phyloP scores from a whole-genome alignment of 768 basidiomycete species.

The Neoboletus subvelutipes region DNA sequence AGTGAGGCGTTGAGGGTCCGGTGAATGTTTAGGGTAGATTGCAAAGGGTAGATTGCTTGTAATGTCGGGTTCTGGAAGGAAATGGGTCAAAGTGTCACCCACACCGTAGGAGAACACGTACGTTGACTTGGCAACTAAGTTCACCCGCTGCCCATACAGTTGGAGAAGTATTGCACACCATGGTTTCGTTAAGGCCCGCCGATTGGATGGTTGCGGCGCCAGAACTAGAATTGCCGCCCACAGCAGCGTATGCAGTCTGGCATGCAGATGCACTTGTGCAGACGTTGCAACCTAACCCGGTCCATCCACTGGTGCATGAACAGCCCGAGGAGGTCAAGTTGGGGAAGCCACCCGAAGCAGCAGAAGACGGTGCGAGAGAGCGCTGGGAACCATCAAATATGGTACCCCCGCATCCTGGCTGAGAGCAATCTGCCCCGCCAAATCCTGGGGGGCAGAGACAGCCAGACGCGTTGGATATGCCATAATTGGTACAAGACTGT shows the following conservation, averaged over 20 bases:
- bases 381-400: slow-evolving; percentile 71
- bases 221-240: slow-evolving; percentile 35
- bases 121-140: slow-evolving; percentile 82
- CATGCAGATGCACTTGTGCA: slow-evolving; percentile 70
- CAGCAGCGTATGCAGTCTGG: slow-evolving; percentile 54
- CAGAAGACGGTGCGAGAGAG: slow-evolving; percentile 44
- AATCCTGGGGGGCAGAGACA: slow-evolving; percentile 85
- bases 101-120: slow-evolving; percentile 40
- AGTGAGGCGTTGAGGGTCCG: slow-evolving; percentile 69
- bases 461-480: slow-evolving; percentile 18
- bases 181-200: slow-evolving; percentile 53
- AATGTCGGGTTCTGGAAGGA: slow-evolving; percentile 75
- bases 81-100: neutral
- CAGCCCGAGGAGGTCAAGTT: slow-evolving; percentile 72
- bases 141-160: slow-evolving; percentile 77
- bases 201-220: slow-evolving; percentile 27
- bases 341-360: slow-evolving; percentile 43
- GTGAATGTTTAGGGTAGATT: slow-evolving; percentile 73
- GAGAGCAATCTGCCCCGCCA: slow-evolving; percentile 66
- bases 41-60: slow-evolving; percentile 69
- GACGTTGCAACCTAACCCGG: slow-evolving; percentile 77
- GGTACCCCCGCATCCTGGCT: slow-evolving; percentile 76
- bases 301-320: slow-evolving; percentile 73
- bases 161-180: slow-evolving; percentile 70
- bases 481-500: slow-evolving; percentile 31